Evolutionary conservation across 2,329 filamentous ascomycete species (phyloP).

Genomic region (Aspergillus fischeri): DNA sequence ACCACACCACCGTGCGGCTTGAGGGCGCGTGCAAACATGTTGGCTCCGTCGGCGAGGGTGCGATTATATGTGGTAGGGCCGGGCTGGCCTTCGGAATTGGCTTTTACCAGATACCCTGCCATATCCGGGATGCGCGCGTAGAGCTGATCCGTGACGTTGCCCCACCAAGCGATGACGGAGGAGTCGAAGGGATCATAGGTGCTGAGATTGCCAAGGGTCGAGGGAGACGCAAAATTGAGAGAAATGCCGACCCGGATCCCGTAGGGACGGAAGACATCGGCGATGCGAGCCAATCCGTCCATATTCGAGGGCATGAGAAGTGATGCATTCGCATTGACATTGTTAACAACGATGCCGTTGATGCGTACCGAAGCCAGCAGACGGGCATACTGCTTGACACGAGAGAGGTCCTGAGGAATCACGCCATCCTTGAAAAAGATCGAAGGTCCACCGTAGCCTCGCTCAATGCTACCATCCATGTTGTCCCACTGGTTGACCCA

Average conservation of each 20-base stretch:
- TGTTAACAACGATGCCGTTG: constrained; percentile 66
- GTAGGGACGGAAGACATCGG: constrained; percentile 63
- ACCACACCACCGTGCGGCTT: constrained; percentile 58
- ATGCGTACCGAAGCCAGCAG: constrained; percentile 63
- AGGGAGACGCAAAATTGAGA: constrained; percentile 64
- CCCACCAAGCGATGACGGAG: constrained; percentile 60
- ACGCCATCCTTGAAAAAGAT: constrained; percentile 62
- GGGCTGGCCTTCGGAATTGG: constrained; percentile 68
- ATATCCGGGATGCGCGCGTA: constrained; percentile 63
- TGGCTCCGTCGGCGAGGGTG: constrained; percentile 64
- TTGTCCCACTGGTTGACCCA: constrained; percentile 76
- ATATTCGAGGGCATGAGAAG: constrained; percentile 56
- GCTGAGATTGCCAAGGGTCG: constrained; percentile 50
- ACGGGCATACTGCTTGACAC: constrained; percentile 60
- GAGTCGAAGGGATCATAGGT: constrained; percentile 64
- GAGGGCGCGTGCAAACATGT: constrained; percentile 60
- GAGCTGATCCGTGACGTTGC: constrained; percentile 54
- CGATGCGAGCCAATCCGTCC: constrained; percentile 58
- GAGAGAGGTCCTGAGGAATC: constrained; percentile 56
- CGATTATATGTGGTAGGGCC: constrained; percentile 67
- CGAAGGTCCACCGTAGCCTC: constrained; percentile 64
- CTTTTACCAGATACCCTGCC: constrained; percentile 66
- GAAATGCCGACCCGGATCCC: constrained; percentile 63
- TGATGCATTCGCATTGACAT: constrained; percentile 64
- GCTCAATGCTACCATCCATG: constrained; percentile 61